phyloP scores from a whole-genome alignment of 768 basidiomycete genomes.

The Lactarius pseudohatsudake region DNA sequence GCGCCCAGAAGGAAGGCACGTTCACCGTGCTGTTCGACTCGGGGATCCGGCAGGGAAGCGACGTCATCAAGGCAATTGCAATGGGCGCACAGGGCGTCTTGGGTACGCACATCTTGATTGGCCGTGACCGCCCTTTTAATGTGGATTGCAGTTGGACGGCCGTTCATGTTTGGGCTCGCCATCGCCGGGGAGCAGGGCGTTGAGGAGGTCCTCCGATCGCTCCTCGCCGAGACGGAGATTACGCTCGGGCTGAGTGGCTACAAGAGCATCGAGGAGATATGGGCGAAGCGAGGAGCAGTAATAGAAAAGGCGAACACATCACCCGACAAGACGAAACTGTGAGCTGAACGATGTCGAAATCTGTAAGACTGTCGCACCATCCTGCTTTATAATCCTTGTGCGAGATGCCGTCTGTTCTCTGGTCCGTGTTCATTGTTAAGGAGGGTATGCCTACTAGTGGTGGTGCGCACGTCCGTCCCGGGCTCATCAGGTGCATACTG shows the following conservation, averaged over 20 bases:
- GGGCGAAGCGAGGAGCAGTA: conserved; percentile 55
- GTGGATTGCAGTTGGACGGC: conserved; percentile 56
- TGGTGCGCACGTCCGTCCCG: background rate
- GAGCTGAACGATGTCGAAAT: background rate
- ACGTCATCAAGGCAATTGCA: conserved; percentile 82
- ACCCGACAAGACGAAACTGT: conserved; percentile 4
- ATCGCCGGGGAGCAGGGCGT: conserved; percentile 72
- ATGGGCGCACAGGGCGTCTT: conserved; percentile 83
- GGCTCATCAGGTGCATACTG: background rate
- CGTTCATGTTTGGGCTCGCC: conserved; percentile 70
- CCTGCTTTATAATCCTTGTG: background rate
- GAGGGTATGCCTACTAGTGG: background rate
- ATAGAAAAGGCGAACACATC: conserved; percentile 42
- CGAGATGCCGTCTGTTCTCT: too few species aligned
- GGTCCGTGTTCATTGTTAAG: too few species aligned
- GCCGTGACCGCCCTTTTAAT: background rate
- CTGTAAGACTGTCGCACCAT: background rate
- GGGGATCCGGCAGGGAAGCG: conserved; percentile 80
- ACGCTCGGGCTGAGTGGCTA: conserved; percentile 65
- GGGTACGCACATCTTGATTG: conserved; percentile 43
- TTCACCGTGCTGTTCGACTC: conserved; percentile 75
- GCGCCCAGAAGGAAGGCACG: conserved; percentile 57
- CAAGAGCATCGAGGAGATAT: conserved; percentile 55
- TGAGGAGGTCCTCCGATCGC: conserved; percentile 67
- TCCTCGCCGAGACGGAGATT: conserved; percentile 66